Conservation (phyloP, 2,329 filamentous ascomycete genomes). For the Neofusicoccum parvum region DNA sequence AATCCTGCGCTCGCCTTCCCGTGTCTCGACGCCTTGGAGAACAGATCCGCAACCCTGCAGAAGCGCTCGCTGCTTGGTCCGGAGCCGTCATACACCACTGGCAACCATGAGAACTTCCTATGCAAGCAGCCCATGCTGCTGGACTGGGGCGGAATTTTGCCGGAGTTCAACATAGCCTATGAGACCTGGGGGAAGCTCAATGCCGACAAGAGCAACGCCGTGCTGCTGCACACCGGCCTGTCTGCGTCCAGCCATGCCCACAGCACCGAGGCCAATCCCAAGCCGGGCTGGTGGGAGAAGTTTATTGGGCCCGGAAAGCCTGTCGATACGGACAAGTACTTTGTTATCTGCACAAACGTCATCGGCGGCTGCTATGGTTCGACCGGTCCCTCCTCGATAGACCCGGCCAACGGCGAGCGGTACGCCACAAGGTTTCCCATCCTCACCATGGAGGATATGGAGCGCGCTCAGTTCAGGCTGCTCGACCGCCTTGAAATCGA, state of each 20-base stretch:
- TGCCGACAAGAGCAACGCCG: conserved; percentile 78
- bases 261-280: conserved; percentile 82
- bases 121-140: conserved; percentile 75
- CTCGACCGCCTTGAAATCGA: conserved; percentile 76
- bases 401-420: conserved; percentile 81
- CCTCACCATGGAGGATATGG: conserved; percentile 96
- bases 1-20: conserved; percentile 46
- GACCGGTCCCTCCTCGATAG: conserved; percentile 84
- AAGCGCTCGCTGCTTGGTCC: conserved; percentile 73
- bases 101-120: conserved; percentile 77
- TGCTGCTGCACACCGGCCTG: conserved; percentile 89
- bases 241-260: conserved; percentile 97
- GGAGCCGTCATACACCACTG: conserved; percentile 91
- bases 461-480: conserved; percentile 88
- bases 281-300: conserved; percentile 97
- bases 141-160: conserved; percentile 93
- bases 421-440: conserved; percentile 97
- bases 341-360: conserved; percentile 94
- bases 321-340: conserved; percentile 88
- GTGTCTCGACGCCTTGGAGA: conserved; percentile 46
- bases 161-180: conserved; percentile 86
- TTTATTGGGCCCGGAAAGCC: conserved; percentile 89
- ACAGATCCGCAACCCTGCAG: conserved; percentile 65
- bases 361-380: conserved; percentile 95
- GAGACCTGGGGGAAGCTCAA: conserved; percentile 90